Conservation (phyloP, 805 yeast species). For the Yarrowia sp. region DNA sequence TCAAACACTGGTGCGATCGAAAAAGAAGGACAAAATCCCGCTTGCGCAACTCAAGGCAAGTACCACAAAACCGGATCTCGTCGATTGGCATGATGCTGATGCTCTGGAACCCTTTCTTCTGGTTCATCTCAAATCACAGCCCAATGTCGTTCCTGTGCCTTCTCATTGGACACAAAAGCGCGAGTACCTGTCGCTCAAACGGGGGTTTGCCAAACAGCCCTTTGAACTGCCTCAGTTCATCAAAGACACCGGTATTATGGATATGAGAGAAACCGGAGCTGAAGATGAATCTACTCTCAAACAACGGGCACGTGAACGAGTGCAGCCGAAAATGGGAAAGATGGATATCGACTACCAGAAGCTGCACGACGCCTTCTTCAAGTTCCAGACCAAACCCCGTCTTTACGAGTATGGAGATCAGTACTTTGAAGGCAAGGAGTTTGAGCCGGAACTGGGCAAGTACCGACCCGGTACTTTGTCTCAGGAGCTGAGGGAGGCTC, state of each 20-base stretch:
- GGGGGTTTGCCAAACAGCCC: conserved; percentile 65
- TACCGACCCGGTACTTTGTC: conserved; percentile 69
- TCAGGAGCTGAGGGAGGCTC: conserved; percentile 58
- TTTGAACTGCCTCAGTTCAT: conserved; percentile 79
- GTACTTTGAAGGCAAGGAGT: conserved; percentile 75
- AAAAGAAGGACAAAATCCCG: conserved; percentile 56
- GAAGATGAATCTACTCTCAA: conserved; percentile 56
- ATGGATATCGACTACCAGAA: conserved; percentile 83
- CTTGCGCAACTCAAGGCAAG: conserved; percentile 64
- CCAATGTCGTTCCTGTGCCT: conserved; percentile 75
- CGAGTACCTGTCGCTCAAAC: conserved; percentile 65
- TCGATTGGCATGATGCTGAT: conserved; percentile 87
- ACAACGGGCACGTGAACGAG: conserved; percentile 75
- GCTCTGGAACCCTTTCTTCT: conserved; percentile 72
- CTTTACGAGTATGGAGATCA: conserved; percentile 72
- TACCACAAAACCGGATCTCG: conserved; percentile 62
- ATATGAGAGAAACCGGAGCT: conserved; percentile 67
- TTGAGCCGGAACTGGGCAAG: conserved; percentile 44
- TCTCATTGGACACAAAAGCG: conserved; percentile 77
- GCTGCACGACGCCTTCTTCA: conserved; percentile 83
- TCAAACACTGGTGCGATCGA: conserved; percentile 45
- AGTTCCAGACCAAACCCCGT: conserved; percentile 70
- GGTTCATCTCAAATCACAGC: conserved; percentile 60
- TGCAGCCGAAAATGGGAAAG: conserved; percentile 84
- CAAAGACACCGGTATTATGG: conserved; percentile 77